phyloP scores from a whole-genome alignment of 108 stramenopile genomes.

The Conticribra guillardii region DNA sequence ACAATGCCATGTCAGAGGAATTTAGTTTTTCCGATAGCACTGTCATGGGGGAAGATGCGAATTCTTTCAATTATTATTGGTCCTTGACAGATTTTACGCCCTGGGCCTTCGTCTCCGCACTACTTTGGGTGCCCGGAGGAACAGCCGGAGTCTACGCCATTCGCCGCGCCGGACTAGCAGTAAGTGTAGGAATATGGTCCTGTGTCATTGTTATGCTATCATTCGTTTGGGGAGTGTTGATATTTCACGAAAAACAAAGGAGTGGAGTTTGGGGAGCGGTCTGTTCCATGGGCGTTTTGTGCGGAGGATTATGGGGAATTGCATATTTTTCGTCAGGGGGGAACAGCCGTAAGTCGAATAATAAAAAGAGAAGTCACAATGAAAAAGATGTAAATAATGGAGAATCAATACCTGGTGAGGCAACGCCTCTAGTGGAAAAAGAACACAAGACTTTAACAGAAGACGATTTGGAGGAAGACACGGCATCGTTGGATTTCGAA shows the following conservation, averaged over 20 bases:
- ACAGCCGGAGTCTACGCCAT: conserved; percentile 81
- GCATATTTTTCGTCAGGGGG: conserved; percentile 66
- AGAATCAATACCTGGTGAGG: conserved; percentile 8
- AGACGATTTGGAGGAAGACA: conserved; percentile 6
- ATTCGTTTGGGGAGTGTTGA: conserved; percentile 76
- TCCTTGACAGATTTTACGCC: conserved; percentile 48
- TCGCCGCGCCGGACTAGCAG: conserved; percentile 77
- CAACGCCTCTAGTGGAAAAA: conserved; percentile 20
- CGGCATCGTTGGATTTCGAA: conserved; percentile 30
- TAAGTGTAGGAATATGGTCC: conserved; percentile 78
- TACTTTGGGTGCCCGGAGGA: conserved; percentile 81
- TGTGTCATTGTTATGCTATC: conserved; percentile 77
- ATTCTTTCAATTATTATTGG: too few species aligned
- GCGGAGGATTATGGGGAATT: conserved; percentile 73
- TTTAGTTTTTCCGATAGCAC: not conserved
- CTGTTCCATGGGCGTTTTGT: conserved; percentile 55
- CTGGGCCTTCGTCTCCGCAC: conserved; percentile 63
- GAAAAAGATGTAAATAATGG: not conserved
- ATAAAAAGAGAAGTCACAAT: not conserved
- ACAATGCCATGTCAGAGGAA: conserved; percentile 40
- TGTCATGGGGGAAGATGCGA: too few species aligned
- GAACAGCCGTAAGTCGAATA: too few species aligned
- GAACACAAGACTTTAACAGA: not conserved
- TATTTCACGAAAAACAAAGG: conserved; percentile 78
- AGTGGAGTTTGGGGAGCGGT: conserved; percentile 51